Conservation (phyloP, 768 basidiomycete genomes). For the Lentinula aciculospora region DNA sequence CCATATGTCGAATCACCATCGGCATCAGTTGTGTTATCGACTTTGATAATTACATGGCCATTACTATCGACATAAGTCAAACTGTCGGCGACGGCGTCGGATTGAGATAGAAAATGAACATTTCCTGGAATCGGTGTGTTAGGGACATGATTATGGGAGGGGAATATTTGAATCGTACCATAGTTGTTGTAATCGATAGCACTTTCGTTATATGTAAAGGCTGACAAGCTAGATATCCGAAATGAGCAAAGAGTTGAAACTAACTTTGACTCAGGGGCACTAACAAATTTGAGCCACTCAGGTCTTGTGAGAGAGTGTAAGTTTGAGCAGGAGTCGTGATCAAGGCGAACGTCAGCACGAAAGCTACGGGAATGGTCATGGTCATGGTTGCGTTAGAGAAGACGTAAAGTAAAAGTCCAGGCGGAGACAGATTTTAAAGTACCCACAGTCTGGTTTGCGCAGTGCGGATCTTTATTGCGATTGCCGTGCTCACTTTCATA, state of each 20-base stretch:
- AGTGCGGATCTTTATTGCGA: background rate
- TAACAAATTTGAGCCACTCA: constrained; percentile 12
- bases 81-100: constrained; percentile 7
- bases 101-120: constrained; percentile 9
- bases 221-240: background rate
- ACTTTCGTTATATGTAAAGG: background rate
- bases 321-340: background rate
- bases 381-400: background rate
- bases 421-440: background rate
- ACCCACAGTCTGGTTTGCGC: background rate
- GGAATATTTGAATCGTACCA: background rate
- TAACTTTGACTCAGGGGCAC: background rate
- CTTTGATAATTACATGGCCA: constrained; percentile 16
- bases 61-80: constrained; percentile 12
- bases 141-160: background rate
- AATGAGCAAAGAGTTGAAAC: background rate
- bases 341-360: background rate
- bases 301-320: constrained; percentile 1
- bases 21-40: constrained; percentile 14
- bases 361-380: background rate
- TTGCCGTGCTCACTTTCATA: background rate
- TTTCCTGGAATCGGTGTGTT: background rate
- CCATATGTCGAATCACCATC: constrained; percentile 10
- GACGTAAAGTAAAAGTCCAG: background rate
- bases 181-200: constrained; percentile 3